Conservation (phyloP, 768 basidiomycete genomes). For the Porpolomopsis calyptriformis region DNA sequence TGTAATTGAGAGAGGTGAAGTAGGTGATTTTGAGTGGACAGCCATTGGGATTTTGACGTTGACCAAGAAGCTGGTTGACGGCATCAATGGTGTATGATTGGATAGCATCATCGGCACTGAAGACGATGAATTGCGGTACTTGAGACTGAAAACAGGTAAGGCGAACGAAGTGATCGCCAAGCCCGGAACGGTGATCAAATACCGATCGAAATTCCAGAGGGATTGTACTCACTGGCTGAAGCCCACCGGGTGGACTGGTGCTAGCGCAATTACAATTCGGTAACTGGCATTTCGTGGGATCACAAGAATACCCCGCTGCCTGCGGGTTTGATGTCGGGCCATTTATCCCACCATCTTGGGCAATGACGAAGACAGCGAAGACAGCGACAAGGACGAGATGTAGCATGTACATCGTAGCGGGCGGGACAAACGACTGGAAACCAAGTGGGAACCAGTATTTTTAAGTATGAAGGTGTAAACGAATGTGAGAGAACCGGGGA, state of each 20-base stretch:
- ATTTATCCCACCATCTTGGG: constrained; percentile 43
- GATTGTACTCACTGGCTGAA: constrained; percentile 41
- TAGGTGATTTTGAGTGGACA: constrained; percentile 71
- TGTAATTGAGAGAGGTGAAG: constrained; percentile 60
- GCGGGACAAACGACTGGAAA: no score
- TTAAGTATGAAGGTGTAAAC: no score
- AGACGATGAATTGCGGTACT: constrained; percentile 58
- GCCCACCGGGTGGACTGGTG: constrained; percentile 60
- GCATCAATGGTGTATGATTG: constrained; percentile 69
- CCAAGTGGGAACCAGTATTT: no score
- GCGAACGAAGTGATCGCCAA: neutral
- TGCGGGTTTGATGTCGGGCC: constrained; percentile 41
- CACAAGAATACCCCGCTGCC: constrained; percentile 64
- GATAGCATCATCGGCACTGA: constrained; percentile 68
- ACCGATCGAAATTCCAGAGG: neutral
- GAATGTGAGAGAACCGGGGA: no score
- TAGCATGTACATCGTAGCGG: constrained; percentile 6
- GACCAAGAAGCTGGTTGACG: constrained; percentile 64
- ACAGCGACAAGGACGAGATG: constrained; percentile 18
- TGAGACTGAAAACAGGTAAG: constrained; percentile 34
- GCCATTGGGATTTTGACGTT: constrained; percentile 68
- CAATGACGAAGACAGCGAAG: constrained; percentile 26
- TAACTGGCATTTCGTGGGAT: constrained; percentile 50
- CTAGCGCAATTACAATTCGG: constrained; percentile 69
- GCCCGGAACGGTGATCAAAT: neutral